These are phyloP conservation scores for Beauveria brongniartii DNA, from an alignment of 2,329 filamentous ascomycete species.

Conservation along the genomic window DNA sequence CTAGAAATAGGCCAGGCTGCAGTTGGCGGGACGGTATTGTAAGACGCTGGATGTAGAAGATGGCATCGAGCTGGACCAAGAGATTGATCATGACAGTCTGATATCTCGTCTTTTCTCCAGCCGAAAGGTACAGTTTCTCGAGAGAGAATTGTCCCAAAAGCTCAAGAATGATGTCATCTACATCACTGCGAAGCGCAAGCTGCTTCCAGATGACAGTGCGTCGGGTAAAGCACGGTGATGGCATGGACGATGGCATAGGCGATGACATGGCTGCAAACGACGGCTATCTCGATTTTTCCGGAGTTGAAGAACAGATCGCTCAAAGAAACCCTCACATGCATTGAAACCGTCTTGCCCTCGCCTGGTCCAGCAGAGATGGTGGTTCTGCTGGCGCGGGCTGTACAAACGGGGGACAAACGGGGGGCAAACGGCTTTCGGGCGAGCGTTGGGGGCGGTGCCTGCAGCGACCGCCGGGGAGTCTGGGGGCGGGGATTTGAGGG, in stretches of 20 bases:
- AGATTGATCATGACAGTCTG: conserved; percentile 28
- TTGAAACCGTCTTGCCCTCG: not conserved
- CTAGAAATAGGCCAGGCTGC: conserved; percentile 28
- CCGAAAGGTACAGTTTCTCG: conserved; percentile 31
- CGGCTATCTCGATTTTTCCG: not conserved
- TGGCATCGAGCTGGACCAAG: conserved; percentile 29
- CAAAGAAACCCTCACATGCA: not conserved
- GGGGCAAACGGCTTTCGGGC: not conserved
- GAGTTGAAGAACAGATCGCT: not conserved
- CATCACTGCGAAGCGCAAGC: conserved; percentile 30
- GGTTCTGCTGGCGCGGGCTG: not conserved
- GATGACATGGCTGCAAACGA: conserved; percentile 15
- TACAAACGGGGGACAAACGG: not conserved
- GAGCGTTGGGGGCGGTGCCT: conserved; percentile 2
- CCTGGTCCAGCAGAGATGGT: not conserved
- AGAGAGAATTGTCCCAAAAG: conserved; percentile 34
- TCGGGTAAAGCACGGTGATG: conserved; percentile 29
- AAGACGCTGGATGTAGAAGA: conserved; percentile 32
- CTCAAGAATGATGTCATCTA: conserved; percentile 33
- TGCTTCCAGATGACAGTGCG: conserved; percentile 28
- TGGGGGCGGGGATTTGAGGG: not conserved
- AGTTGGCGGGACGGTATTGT: conserved; percentile 28
- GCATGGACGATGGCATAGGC: conserved; percentile 24
- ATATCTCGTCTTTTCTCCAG: conserved; percentile 24
- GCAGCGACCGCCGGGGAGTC: not conserved